These are phyloP conservation scores for Naganishia friedmannii DNA, from an alignment of 768 basidiomycete genomes.

Conservation along the genomic window DNA sequence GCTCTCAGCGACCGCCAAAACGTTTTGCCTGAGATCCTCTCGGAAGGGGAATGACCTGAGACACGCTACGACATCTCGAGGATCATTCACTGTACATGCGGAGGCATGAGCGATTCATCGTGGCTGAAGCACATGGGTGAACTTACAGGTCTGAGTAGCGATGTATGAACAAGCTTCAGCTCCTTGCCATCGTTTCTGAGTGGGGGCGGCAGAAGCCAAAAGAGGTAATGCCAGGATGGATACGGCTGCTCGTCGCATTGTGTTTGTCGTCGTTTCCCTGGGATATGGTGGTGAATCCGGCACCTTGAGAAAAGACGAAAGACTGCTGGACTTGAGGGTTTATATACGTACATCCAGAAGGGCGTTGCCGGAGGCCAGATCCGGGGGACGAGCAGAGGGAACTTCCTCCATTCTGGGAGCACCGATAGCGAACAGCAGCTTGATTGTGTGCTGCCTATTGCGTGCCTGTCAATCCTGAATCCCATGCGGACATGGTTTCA, in stretches of 20 bases:
- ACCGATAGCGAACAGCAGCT: background rate
- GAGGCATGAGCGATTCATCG: background rate
- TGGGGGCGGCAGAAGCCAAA: constrained; percentile 12
- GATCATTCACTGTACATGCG: constrained; percentile 35
- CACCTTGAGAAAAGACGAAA: background rate
- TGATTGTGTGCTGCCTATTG: background rate
- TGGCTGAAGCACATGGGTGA: too few species aligned
- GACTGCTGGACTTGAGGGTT: background rate
- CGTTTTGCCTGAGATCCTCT: constrained; percentile 61
- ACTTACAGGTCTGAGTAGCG: constrained; percentile 18
- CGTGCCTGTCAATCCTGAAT: background rate
- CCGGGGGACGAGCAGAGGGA: too few species aligned
- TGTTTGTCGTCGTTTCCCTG: background rate
- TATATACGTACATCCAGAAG: background rate
- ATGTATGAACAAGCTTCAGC: constrained; percentile 21
- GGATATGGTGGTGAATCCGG: background rate
- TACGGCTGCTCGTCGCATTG: constrained; percentile 12
- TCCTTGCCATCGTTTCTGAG: constrained; percentile 5
- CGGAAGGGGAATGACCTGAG: constrained; percentile 62
- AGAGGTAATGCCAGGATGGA: constrained; percentile 2
- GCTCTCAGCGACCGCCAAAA: constrained; percentile 57
- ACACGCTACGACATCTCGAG: constrained; percentile 62
- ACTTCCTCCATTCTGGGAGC: too few species aligned
- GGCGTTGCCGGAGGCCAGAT: too few species aligned
- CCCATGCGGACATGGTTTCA: background rate